A percentile compares a stretch with the other conserved stretches of the same genome.
phyloP scores from a whole-genome alignment of 345 rosid genomes.

The Streptanthus diversifolius region DNA sequence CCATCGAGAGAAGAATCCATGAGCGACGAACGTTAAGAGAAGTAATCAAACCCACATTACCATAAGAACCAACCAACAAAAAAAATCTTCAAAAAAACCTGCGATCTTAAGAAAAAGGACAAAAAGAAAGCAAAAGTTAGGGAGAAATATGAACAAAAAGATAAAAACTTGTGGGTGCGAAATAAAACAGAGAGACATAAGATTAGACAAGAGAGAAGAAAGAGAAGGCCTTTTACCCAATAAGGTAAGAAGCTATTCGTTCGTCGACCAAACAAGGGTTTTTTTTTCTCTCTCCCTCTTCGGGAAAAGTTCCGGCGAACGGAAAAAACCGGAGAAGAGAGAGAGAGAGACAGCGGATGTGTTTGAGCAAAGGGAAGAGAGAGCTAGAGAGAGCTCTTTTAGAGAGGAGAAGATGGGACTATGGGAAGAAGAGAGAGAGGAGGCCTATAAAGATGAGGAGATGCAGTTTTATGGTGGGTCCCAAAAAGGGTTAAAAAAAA shows the following conservation, averaged over 20 bases:
- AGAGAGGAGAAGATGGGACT: neutral
- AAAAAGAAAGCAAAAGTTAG: neutral
- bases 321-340: slow-evolving; percentile 22
- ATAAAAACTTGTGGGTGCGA: neutral
- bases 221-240: slow-evolving; percentile 14
- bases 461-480: slow-evolving; percentile 31
- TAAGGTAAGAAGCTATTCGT: slow-evolving; percentile 3
- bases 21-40: slow-evolving; percentile 2
- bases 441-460: slow-evolving; percentile 12
- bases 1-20: slow-evolving; percentile 37
- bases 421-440: slow-evolving; percentile 5
- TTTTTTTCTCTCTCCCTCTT: slow-evolving; percentile 24
- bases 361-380: slow-evolving; percentile 5
- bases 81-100: slow-evolving; percentile 22
- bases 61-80: neutral
- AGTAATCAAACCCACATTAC: slow-evolving; percentile 34
- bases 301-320: slow-evolving; percentile 11
- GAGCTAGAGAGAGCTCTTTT: neutral
- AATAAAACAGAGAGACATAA: slow-evolving; percentile 14
- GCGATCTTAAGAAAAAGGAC: neutral
- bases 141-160: too few relatives aligned
- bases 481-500: neutral
- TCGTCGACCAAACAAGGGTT: neutral
- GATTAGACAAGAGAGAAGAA: slow-evolving; percentile 9
- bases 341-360: slow-evolving; percentile 27